A percentile compares a stretch with the other conserved stretches of the same genome.
Evolutionary conservation across 2,329 filamentous ascomycete genomes (phyloP).

Genomic region (Hawksworthiomyces lignivorus): DNA sequence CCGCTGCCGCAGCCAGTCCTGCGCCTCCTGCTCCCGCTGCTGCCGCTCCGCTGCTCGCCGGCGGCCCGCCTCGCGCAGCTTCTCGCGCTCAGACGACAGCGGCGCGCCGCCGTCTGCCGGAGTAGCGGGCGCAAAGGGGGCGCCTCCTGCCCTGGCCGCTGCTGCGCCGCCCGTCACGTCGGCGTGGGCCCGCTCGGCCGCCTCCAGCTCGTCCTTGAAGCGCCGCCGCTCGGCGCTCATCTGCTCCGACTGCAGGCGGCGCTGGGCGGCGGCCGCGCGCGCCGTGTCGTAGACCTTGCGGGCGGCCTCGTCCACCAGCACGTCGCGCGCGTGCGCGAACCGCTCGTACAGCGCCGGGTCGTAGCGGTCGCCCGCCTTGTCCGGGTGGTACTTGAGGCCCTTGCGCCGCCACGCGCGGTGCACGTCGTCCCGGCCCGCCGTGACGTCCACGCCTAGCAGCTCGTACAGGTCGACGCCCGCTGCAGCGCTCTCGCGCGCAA

Average conservation of each 20-base stretch:
- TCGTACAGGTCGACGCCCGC: constrained; percentile 69
- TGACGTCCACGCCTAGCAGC: constrained; percentile 59
- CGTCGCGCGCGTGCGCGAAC: constrained; percentile 77
- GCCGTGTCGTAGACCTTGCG: constrained; percentile 73
- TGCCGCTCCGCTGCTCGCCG: constrained; percentile 33
- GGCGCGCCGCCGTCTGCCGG: constrained; percentile 4
- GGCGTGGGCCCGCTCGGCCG: constrained; percentile 53
- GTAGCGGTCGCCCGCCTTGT: constrained; percentile 71
- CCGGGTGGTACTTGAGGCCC: constrained; percentile 78
- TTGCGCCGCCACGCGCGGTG: constrained; percentile 78
- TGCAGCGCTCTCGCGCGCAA: constrained; percentile 51
- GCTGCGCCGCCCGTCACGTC: constrained; percentile 22
- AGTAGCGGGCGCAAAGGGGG: constrained; percentile 1
- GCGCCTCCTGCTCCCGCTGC: constrained; percentile 33
- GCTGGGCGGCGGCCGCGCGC: constrained; percentile 61
- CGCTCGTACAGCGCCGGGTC: constrained; percentile 79
- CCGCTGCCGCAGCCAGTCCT: constrained; percentile 32
- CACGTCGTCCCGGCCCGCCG: constrained; percentile 63
- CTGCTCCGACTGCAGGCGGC: constrained; percentile 61
- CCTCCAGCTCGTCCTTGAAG: constrained; percentile 82
- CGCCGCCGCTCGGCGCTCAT: constrained; percentile 65
- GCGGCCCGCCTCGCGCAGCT: constrained; percentile 26
- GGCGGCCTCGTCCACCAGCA: constrained; percentile 63
- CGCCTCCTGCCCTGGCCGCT: constrained; percentile 31
- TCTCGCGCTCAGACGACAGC: constrained; percentile 20